Conservation (phyloP, 1,284 basidiomycete species). For the Cryptococcus sp. region DNA sequence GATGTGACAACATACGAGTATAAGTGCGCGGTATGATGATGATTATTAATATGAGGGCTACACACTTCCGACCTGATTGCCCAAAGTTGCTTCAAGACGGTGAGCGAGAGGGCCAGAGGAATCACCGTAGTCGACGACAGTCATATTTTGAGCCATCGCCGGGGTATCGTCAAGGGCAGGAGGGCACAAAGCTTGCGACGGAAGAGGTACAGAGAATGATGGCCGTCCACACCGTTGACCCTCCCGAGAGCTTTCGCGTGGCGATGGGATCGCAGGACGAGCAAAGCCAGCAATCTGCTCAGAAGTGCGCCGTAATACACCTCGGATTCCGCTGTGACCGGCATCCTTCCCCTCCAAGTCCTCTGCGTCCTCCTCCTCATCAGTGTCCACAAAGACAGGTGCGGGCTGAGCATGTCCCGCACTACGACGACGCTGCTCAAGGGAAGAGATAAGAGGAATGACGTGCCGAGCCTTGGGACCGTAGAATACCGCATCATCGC, state of each 20-base stretch:
- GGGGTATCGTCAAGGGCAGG: conserved; percentile 28
- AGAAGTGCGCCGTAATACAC: conserved; percentile 39
- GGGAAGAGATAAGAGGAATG: conserved; percentile 1
- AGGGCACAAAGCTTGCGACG: conserved; percentile 15
- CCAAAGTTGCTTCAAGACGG: conserved; percentile 17
- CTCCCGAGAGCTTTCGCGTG: too few relatives aligned
- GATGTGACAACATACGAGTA: neutral
- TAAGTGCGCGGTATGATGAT: neutral
- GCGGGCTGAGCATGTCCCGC: conserved; percentile 9
- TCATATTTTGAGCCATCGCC: conserved; percentile 12
- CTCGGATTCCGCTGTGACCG: conserved; percentile 17
- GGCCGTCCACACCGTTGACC: neutral
- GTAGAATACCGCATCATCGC: conserved; percentile 30
- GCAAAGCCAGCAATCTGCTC: conserved; percentile 37
- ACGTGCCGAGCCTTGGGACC: conserved; percentile 14
- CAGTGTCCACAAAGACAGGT: conserved; percentile 15
- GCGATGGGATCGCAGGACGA: conserved; percentile 7
- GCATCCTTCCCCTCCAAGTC: conserved; percentile 2
- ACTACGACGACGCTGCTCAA: conserved; percentile 2
- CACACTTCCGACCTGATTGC: neutral
- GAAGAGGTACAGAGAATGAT: conserved; percentile 7
- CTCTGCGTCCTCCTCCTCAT: conserved; percentile 9
- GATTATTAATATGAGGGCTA: neutral
- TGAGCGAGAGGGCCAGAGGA: conserved; percentile 13
- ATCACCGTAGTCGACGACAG: conserved; percentile 12